Evolutionary conservation across 2,329 filamentous ascomycete genomes (phyloP).

Genomic region (Albophoma yamanashiensis): DNA sequence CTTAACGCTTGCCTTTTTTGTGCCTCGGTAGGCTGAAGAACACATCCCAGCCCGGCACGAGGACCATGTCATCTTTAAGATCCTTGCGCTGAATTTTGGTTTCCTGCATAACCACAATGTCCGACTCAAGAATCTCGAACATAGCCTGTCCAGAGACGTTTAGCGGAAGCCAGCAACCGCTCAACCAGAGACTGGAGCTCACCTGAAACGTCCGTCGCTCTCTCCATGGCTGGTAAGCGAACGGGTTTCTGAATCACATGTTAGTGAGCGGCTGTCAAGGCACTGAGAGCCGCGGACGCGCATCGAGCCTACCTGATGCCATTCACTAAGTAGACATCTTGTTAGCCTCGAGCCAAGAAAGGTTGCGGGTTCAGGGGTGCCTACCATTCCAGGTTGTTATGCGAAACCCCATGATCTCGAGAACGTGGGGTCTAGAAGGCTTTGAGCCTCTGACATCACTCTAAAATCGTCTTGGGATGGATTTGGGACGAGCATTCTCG

Average conservation of each 20-base stretch:
- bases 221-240: constrained; percentile 76
- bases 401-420: constrained; percentile 54
- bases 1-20: constrained; percentile 64
- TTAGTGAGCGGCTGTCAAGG: neutral
- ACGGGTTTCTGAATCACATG: constrained; percentile 52
- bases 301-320: constrained; percentile 50
- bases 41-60: constrained; percentile 91
- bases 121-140: constrained; percentile 87
- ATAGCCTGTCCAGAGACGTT: constrained; percentile 49
- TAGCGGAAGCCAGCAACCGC: neutral
- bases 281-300: neutral
- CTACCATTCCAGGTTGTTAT: constrained; percentile 83
- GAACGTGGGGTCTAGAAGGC: neutral
- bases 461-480: neutral
- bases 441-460: neutral
- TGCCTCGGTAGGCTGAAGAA: constrained; percentile 88
- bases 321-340: constrained; percentile 45
- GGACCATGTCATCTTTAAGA: constrained; percentile 86
- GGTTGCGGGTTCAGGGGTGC: constrained; percentile 8
- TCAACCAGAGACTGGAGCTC: constrained; percentile 18
- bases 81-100: constrained; percentile 94
- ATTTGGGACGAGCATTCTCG: neutral
- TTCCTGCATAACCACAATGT: constrained; percentile 93
- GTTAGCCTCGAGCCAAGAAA: constrained; percentile 2
- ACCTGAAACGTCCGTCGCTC: constrained; percentile 58